These are phyloP conservation scores for Spinellus fusiger DNA, from an alignment of 192 early-diverging fungal species.

Conservation along the genomic window DNA sequence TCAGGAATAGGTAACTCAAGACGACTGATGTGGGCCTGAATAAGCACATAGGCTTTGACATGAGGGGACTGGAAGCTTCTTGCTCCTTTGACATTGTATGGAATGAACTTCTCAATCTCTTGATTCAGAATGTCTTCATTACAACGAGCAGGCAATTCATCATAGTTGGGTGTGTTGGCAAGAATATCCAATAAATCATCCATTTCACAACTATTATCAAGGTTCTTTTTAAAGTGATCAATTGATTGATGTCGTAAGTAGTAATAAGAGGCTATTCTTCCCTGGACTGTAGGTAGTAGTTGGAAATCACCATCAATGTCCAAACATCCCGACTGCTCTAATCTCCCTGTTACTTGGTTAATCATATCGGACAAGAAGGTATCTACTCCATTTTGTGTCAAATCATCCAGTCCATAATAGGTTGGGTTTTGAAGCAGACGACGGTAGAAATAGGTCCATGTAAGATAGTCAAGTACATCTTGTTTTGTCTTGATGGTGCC, in stretches of 20 bases:
- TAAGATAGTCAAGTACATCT: slow-evolving; percentile 92
- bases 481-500: slow-evolving; percentile 86
- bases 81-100: slow-evolving; percentile 53
- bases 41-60: slow-evolving; percentile 82
- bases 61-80: slow-evolving; percentile 77
- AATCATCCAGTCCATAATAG: slow-evolving; percentile 87
- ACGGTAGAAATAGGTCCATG: slow-evolving; percentile 95
- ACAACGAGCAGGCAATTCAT: slow-evolving; percentile 88
- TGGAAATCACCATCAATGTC: slow-evolving; percentile 59
- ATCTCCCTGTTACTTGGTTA: slow-evolving; percentile 59
- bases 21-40: slow-evolving; percentile 86
- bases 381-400: slow-evolving; percentile 61
- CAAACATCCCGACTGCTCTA: slow-evolving; percentile 70
- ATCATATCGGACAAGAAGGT: slow-evolving; percentile 76
- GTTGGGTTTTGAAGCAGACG: slow-evolving; percentile 90
- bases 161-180: slow-evolving; percentile 80
- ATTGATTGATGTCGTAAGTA: slow-evolving; percentile 85
- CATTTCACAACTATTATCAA: slow-evolving; percentile 43
- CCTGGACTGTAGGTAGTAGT: slow-evolving; percentile 67
- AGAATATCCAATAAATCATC: slow-evolving; percentile 71
- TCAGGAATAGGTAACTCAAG: slow-evolving; percentile 79
- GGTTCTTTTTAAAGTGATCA: slow-evolving; percentile 51
- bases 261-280: slow-evolving; percentile 86
- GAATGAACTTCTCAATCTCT: slow-evolving; percentile 71
- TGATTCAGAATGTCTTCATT: slow-evolving; percentile 91